Evolutionary conservation across 2,329 filamentous ascomycete genomes (phyloP).

Genomic region (Berkeleyomyces basicola): DNA sequence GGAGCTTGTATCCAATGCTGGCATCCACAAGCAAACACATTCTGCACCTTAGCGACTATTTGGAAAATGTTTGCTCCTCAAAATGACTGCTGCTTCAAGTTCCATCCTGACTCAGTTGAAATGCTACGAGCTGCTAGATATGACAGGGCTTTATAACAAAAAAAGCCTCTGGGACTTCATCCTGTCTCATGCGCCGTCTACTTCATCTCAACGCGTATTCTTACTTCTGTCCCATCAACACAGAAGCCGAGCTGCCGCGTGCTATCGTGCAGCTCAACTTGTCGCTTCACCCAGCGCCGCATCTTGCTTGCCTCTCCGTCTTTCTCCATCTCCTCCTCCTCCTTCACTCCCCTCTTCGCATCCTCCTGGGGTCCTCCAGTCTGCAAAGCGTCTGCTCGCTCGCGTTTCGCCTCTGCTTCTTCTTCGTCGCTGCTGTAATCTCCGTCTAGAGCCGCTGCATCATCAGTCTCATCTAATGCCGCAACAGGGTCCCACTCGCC

Average conservation of each 20-base stretch:
- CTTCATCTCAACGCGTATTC: conserved; percentile 39
- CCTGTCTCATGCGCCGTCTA: background rate
- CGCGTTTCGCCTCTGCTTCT: conserved; percentile 24
- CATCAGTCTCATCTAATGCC: conserved; percentile 42
- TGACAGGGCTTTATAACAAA: background rate
- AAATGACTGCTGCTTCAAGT: background rate
- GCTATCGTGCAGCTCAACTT: conserved; percentile 64
- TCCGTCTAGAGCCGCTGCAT: conserved; percentile 26
- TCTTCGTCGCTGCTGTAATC: conserved; percentile 37
- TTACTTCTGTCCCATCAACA: conserved; percentile 56
- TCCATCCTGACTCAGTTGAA: background rate
- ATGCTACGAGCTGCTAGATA: background rate
- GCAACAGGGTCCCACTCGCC: conserved; percentile 74
- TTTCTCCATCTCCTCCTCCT: conserved; percentile 19
- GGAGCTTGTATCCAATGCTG: background rate
- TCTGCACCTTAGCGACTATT: background rate
- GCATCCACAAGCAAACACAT: background rate
- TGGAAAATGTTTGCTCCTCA: background rate
- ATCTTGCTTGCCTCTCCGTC: conserved; percentile 21
- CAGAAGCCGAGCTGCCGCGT: conserved; percentile 71
- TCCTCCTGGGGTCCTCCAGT: conserved; percentile 15
- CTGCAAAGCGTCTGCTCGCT: conserved; percentile 18
- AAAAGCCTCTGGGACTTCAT: background rate
- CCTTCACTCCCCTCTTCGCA: conserved; percentile 11
- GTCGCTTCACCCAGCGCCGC: conserved; percentile 55